phyloP scores from a whole-genome alignment of 2,329 filamentous ascomycete genomes.

The Chaetomium sp. region DNA sequence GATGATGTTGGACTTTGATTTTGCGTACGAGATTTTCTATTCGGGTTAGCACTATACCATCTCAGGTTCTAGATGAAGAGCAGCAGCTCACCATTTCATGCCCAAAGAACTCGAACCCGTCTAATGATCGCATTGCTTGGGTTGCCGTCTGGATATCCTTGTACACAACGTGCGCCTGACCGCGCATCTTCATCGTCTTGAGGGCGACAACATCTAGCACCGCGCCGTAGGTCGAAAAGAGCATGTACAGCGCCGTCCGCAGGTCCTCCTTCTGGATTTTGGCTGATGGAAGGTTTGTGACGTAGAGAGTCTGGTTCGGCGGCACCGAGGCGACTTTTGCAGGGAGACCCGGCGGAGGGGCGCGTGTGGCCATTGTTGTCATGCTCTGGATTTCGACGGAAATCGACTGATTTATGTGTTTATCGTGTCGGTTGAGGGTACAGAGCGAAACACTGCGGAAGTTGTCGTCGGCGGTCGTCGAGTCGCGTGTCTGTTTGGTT shows the following conservation, averaged over 20 bases:
- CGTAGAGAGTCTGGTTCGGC: constrained; percentile 83
- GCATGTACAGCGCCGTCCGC: constrained; percentile 82
- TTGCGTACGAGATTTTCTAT: constrained; percentile 89
- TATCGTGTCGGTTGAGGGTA: neutral
- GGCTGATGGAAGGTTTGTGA: constrained; percentile 80
- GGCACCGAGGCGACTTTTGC: constrained; percentile 55
- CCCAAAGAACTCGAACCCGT: constrained; percentile 85
- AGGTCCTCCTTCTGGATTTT: constrained; percentile 90
- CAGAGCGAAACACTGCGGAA: neutral
- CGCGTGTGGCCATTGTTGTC: constrained; percentile 42
- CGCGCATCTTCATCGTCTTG: constrained; percentile 89
- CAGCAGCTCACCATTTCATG: constrained; percentile 71
- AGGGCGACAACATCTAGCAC: constrained; percentile 90
- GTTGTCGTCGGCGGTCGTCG: neutral
- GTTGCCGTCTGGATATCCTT: constrained; percentile 88
- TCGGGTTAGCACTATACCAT: constrained; percentile 20
- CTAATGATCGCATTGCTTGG: constrained; percentile 85
- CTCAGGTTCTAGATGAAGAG: neutral
- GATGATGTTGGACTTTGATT: constrained; percentile 83
- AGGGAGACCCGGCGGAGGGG: constrained; percentile 38
- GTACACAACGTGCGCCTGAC: constrained; percentile 92
- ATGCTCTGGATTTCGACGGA: constrained; percentile 37
- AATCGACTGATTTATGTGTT: constrained; percentile 23
- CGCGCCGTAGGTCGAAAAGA: constrained; percentile 91
- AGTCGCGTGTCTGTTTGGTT: constrained; percentile 12